A percentile compares a stretch with the other conserved stretches of the same genome.
phyloP scores from a whole-genome alignment of 2,329 filamentous ascomycete genomes.

The Parastagonospora nodorum region DNA sequence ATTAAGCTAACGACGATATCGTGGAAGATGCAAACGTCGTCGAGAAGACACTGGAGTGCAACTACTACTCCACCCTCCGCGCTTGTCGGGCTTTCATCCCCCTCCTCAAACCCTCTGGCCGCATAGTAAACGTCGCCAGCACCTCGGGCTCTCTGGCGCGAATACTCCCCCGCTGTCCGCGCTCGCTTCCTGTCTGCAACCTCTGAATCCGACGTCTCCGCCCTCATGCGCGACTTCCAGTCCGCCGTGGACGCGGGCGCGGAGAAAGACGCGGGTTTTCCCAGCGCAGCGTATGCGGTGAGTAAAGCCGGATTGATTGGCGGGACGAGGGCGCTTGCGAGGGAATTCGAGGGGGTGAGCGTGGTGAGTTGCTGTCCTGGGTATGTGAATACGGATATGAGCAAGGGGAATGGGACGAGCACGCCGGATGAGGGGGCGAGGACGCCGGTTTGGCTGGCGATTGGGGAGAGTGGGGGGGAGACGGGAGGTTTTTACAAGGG shows the following conservation, averaged over 20 bases:
- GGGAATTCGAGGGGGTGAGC: conserved; percentile 35
- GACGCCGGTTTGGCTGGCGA: conserved; percentile 51
- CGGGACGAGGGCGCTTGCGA: conserved; percentile 47
- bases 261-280: conserved; percentile 56
- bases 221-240: conserved; percentile 57
- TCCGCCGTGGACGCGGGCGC: conserved; percentile 52
- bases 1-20: too few relatives aligned
- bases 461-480: conserved; percentile 45
- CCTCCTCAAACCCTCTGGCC: conserved; percentile 51
- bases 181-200: conserved; percentile 50
- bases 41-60: conserved; percentile 55
- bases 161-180: conserved; percentile 53
- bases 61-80: conserved; percentile 59
- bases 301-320: conserved; percentile 53
- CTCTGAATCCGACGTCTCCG: conserved; percentile 51
- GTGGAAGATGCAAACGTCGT: conserved; percentile 54
- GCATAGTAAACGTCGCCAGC: conserved; percentile 57
- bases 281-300: conserved; percentile 56
- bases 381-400: conserved; percentile 56
- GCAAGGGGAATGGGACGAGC: conserved; percentile 44
- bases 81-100: conserved; percentile 54
- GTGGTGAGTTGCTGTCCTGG: conserved; percentile 52
- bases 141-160: conserved; percentile 51
- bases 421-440: conserved; percentile 52
- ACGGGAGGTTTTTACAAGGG: conserved; percentile 49